Percentiles rank a stretch among this genome's conserved stretches.
Conservation (phyloP, 2,329 filamentous ascomycete species). For the Calonectria montana region DNA sequence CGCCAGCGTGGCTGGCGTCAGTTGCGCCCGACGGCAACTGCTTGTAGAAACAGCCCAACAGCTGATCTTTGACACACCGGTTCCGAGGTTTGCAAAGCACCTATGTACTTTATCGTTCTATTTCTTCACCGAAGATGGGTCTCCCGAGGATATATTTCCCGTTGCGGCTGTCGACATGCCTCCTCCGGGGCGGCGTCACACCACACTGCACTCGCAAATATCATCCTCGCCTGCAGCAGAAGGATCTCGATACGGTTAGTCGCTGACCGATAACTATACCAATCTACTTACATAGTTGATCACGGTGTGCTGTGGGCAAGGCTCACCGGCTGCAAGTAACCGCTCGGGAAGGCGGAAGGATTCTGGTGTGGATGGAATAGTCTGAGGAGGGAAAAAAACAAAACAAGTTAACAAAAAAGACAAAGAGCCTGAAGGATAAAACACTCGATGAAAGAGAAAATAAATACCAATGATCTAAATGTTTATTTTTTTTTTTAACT, state of each 20-base stretch:
- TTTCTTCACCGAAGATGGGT: neutral
- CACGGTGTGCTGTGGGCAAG: neutral
- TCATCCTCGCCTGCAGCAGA: neutral
- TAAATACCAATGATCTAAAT: too few relatives aligned
- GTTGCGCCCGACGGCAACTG: neutral
- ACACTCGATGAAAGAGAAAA: too few relatives aligned
- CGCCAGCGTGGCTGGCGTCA: neutral
- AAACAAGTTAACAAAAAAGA: neutral
- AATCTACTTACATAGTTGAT: neutral
- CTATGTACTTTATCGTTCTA: neutral
- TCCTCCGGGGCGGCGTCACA: neutral
- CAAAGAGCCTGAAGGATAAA: too few relatives aligned
- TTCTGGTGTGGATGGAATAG: neutral
- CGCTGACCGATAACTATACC: too few relatives aligned
- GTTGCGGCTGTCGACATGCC: neutral
- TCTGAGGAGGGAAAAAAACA: too few relatives aligned
- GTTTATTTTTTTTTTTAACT: too few relatives aligned
- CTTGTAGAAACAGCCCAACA: neutral
- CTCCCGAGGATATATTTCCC: neutral
- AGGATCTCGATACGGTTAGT: neutral
- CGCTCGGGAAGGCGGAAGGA: neutral
- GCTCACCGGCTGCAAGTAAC: slow-evolving; percentile 1
- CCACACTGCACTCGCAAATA: neutral
- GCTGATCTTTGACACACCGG: neutral
- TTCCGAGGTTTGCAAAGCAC: neutral